Percentiles rank a stretch among this genome's conserved stretches.
Evolutionary conservation across 805 yeast genomes (phyloP).

Genomic region (Candida dendrica): DNA sequence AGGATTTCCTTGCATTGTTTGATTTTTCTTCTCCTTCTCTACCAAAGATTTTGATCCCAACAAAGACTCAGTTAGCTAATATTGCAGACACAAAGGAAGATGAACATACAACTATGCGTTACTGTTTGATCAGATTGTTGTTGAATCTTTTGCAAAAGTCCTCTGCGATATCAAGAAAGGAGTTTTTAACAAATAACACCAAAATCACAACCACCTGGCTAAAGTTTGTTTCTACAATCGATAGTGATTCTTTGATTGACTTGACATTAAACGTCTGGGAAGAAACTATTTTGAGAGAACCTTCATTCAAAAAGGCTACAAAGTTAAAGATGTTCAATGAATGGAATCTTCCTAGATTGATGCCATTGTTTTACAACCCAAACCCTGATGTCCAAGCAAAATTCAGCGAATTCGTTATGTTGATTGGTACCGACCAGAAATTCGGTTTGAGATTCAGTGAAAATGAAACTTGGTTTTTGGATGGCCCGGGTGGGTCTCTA

Average conservation of each 20-base stretch:
- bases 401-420: constrained; percentile 40
- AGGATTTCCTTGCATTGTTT: constrained; percentile 54
- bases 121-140: constrained; percentile 56
- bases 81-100: constrained; percentile 26
- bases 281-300: constrained; percentile 48
- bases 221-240: constrained; percentile 51
- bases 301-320: constrained; percentile 53
- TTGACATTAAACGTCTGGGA: constrained; percentile 41
- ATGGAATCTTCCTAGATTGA: constrained; percentile 53
- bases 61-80: constrained; percentile 37
- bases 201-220: constrained; percentile 62
- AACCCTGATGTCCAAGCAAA: constrained; percentile 28
- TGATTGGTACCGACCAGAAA: constrained; percentile 41
- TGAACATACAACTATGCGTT: constrained; percentile 42
- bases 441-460: constrained; percentile 38
- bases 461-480: constrained; percentile 45
- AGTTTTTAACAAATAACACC: constrained; percentile 46
- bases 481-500: constrained; percentile 22
- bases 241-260: constrained; percentile 35
- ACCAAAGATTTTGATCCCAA: constrained; percentile 54
- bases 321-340: constrained; percentile 78
- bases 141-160: constrained; percentile 41
- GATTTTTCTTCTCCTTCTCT: constrained; percentile 60
- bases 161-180: constrained; percentile 54
- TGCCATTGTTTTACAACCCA: constrained; percentile 39